phyloP scores from a whole-genome alignment of 371 early-diverging fungal species.

The Mucor indicus region DNA sequence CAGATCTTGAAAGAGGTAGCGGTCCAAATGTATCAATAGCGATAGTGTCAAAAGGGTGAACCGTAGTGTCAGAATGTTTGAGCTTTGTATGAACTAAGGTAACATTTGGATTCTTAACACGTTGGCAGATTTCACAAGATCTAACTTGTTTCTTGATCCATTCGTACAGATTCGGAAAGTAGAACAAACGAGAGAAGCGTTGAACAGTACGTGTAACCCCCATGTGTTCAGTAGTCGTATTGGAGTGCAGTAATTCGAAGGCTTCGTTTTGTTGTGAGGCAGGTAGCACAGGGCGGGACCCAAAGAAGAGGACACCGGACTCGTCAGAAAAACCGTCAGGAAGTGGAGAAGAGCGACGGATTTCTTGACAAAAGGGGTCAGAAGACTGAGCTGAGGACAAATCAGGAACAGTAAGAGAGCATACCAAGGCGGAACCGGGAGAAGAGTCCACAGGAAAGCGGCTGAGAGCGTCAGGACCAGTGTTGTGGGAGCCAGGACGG shows the following conservation, averaged over 20 bases:
- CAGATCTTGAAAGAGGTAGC: neutral
- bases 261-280: neutral
- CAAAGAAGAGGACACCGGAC: conserved; percentile 11
- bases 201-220: conserved; percentile 10
- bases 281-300: conserved; percentile 7
- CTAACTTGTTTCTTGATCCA: conserved; percentile 19
- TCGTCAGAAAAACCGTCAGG: neutral
- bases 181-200: neutral
- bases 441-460: neutral
- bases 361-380: neutral
- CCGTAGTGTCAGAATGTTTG: too few relatives aligned
- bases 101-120: conserved; percentile 1
- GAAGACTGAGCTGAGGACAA: neutral
- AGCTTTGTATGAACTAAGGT: too few relatives aligned
- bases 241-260: conserved; percentile 5
- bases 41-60: conserved; percentile 10
- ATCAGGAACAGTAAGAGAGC: neutral
- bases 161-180: conserved; percentile 8
- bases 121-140: neutral
- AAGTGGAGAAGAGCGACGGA: neutral
- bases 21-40: conserved; percentile 20
- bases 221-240: conserved; percentile 9
- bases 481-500: conserved; percentile 17
- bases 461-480: conserved; percentile 27
- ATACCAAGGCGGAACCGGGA: neutral